Evolutionary conservation across 805 yeast genomes (phyloP).

Genomic region (Ogataea angusta): DNA sequence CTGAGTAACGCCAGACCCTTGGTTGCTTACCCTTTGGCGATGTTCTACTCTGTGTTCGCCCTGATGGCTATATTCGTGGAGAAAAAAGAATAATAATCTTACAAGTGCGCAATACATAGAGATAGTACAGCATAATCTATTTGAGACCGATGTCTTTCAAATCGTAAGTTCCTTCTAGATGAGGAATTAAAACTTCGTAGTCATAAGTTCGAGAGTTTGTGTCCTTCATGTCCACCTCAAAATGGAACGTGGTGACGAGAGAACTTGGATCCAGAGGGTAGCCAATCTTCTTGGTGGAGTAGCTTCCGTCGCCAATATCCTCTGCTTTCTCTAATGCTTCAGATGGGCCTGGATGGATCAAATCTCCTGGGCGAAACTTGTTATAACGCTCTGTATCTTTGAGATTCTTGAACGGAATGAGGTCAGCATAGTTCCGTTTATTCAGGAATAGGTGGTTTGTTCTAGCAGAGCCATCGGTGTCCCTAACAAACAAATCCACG

Average conservation of each 20-base stretch:
- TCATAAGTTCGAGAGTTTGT: slow-evolving; percentile 51
- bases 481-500: slow-evolving; percentile 63
- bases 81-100: slow-evolving; percentile 20
- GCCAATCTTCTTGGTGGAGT: slow-evolving; percentile 27
- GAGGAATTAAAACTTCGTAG: slow-evolving; percentile 72
- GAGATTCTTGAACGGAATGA: slow-evolving; percentile 49
- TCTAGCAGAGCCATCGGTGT: slow-evolving; percentile 51
- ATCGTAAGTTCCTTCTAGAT: slow-evolving; percentile 13
- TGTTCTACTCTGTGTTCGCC: slow-evolving; percentile 92
- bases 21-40: slow-evolving; percentile 88
- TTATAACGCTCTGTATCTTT: slow-evolving; percentile 12
- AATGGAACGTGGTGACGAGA: slow-evolving; percentile 66
- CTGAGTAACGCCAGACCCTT: slow-evolving; percentile 82
- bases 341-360: slow-evolving; percentile 44
- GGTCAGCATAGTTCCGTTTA: slow-evolving; percentile 69
- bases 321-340: slow-evolving; percentile 16
- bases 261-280: slow-evolving; percentile 58
- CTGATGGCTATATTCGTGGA: slow-evolving; percentile 82
- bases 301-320: slow-evolving; percentile 4
- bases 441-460: slow-evolving; percentile 51
- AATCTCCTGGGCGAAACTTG: slow-evolving; percentile 20
- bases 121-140: slow-evolving; percentile 8
- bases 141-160: slow-evolving; percentile 6
- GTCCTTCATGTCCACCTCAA: slow-evolving; percentile 58
- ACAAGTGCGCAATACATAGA: slow-evolving; percentile 7